Percentiles rank a stretch among this genome's conserved stretches.
Conservation (phyloP, 129 eudicot genomes). For the Pseudognaphalium luteoalbum region DNA sequence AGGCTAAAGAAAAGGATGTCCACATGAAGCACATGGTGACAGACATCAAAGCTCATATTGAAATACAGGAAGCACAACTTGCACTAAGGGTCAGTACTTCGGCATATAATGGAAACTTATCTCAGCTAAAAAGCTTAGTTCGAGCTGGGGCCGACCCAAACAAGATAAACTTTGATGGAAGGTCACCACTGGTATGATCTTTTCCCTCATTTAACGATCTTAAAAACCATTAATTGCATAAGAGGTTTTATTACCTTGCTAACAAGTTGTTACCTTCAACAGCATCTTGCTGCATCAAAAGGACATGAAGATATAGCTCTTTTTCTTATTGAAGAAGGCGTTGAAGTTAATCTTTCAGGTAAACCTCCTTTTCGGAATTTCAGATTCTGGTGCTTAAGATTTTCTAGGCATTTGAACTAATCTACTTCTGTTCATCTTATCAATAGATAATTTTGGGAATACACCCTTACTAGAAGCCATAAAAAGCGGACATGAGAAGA, state of each 20-base stretch:
- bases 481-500: slow-evolving; percentile 63
- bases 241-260: not conserved
- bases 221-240: not conserved
- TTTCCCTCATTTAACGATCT: too few relatives aligned
- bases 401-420: slow-evolving; percentile 1
- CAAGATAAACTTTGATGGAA: slow-evolving; percentile 80
- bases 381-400: not conserved
- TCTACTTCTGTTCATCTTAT: slow-evolving; percentile 17
- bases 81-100: slow-evolving; percentile 80
- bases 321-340: slow-evolving; percentile 74
- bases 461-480: slow-evolving; percentile 88
- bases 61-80: slow-evolving; percentile 83
- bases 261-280: slow-evolving; percentile 18
- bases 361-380: not conserved
- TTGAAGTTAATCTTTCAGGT: slow-evolving; percentile 61
- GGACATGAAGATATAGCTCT: slow-evolving; percentile 61
- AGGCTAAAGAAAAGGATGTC: slow-evolving; percentile 67
- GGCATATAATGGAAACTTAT: slow-evolving; percentile 73
- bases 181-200: slow-evolving; percentile 74
- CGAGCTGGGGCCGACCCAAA: slow-evolving; percentile 95
- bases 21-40: slow-evolving; percentile 71
- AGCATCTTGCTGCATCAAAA: slow-evolving; percentile 97
- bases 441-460: slow-evolving; percentile 75
- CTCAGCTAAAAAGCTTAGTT: slow-evolving; percentile 66
- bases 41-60: slow-evolving; percentile 72